phyloP scores from a whole-genome alignment of 2,329 filamentous ascomycete species.

The Calonectria honghensis region DNA sequence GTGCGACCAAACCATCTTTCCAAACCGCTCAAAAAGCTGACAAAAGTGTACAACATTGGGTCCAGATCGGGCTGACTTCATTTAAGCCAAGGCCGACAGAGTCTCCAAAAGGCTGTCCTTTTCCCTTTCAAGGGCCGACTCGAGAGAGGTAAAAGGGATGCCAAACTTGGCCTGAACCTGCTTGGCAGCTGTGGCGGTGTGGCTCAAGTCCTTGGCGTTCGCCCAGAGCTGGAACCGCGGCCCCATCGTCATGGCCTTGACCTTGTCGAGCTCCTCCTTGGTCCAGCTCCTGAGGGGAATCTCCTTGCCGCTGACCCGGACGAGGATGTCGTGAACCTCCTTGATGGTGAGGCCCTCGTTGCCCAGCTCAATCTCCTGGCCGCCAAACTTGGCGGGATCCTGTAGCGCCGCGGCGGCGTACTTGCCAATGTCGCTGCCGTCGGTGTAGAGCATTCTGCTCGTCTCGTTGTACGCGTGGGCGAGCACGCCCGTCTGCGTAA shows the following conservation, averaged over 20 bases:
- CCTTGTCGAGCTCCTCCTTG: constrained; percentile 31
- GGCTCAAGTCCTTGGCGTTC: constrained; percentile 35
- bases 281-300: constrained; percentile 49
- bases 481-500: constrained; percentile 55
- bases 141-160: constrained; percentile 40
- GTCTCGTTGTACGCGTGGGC: constrained; percentile 51
- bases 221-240: constrained; percentile 42
- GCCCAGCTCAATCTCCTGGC: constrained; percentile 57
- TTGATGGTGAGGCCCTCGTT: constrained; percentile 57
- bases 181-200: not conserved
- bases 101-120: constrained; percentile 36
- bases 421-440: constrained; percentile 56
- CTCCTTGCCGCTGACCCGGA: constrained; percentile 56
- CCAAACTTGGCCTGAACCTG: constrained; percentile 31
- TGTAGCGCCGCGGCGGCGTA: constrained; percentile 59
- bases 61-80: not conserved
- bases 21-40: not conserved
- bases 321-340: constrained; percentile 55
- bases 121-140: constrained; percentile 41
- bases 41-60: not conserved
- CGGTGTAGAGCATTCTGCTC: constrained; percentile 54
- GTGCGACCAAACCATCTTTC: not conserved
- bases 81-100: not conserved
- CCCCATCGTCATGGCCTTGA: constrained; percentile 6
- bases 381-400: constrained; percentile 55